Percentiles rank a stretch among this genome's conserved stretches.
These are phyloP conservation scores for Rhytidiadelphus loreus DNA, from an alignment of 225 moss, liverwort and hornwort genomes.

Conservation along the genomic window DNA sequence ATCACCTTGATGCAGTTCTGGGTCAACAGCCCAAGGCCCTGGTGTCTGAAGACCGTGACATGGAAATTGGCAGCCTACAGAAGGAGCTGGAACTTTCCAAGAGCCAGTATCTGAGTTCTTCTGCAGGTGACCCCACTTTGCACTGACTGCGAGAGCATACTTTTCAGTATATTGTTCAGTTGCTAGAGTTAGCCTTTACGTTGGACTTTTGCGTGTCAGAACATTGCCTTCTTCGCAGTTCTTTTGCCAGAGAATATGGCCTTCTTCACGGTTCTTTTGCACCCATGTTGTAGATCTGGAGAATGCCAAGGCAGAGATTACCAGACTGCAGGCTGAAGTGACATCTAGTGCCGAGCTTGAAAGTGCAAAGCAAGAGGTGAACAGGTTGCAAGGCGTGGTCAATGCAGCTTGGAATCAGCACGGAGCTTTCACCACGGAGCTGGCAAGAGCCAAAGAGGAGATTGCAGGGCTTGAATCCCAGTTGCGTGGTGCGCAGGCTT, in stretches of 20 bases:
- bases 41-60: conserved; percentile 1
- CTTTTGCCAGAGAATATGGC: background rate
- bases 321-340: conserved; percentile 12
- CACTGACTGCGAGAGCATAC: background rate
- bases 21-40: conserved; percentile 4
- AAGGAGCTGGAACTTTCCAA: conserved; percentile 32
- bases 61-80: conserved; percentile 18
- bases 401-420: conserved; percentile 20
- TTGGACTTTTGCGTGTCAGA: background rate
- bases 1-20: conserved; percentile 40
- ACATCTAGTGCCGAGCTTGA: conserved; percentile 25
- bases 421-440: conserved; percentile 16
- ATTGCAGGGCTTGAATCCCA: conserved; percentile 29
- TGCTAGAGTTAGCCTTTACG: background rate
- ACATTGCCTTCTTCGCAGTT: background rate
- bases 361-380: conserved; percentile 33
- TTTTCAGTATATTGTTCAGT: background rate
- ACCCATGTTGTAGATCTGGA: conserved; percentile 23
- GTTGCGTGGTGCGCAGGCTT: conserved; percentile 15
- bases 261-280: background rate
- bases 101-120: conserved; percentile 13
- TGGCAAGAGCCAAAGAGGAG: conserved; percentile 22
- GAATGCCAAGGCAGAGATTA: conserved; percentile 30
- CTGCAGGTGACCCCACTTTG: conserved; percentile 9
- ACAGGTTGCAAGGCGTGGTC: conserved; percentile 29